Conservation (phyloP, 2,329 filamentous ascomycete species). For the Helminthosporium solani region DNA sequence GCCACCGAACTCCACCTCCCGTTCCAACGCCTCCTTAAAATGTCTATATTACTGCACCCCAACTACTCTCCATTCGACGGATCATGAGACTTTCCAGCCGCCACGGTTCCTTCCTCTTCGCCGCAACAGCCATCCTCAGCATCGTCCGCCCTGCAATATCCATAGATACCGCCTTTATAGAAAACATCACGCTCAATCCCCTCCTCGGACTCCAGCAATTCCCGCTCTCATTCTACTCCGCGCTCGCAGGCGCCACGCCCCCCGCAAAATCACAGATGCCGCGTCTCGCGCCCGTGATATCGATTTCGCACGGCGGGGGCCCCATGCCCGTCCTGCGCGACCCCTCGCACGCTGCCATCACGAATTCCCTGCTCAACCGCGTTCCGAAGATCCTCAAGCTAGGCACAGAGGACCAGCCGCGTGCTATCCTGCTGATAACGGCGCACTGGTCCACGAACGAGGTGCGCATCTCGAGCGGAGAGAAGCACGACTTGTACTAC, state of each 20-base stretch:
- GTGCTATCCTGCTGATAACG: constrained; percentile 58
- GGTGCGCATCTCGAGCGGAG: constrained; percentile 55
- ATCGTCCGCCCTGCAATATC: constrained; percentile 1
- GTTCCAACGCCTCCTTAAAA: neutral
- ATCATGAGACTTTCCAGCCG: constrained; percentile 19
- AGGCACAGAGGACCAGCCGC: constrained; percentile 51
- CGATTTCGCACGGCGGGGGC: constrained; percentile 47
- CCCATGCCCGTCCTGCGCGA: constrained; percentile 61
- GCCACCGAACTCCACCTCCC: neutral
- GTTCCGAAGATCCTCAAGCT: constrained; percentile 60
- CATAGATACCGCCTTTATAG: constrained; percentile 5
- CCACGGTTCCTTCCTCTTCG: constrained; percentile 3
- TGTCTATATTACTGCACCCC: neutral
- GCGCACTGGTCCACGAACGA: constrained; percentile 57
- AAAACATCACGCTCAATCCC: constrained; percentile 28
- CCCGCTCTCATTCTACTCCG: constrained; percentile 21
- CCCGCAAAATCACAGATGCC: constrained; percentile 25
- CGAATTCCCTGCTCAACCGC: constrained; percentile 53
- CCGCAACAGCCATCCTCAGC: constrained; percentile 1
- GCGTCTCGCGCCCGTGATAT: constrained; percentile 41
- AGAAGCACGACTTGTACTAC: constrained; percentile 54
- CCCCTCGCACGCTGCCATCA: constrained; percentile 53
- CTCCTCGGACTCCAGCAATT: constrained; percentile 28
- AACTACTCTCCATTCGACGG: constrained; percentile 9
- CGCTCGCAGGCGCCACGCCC: neutral